Evolutionary conservation across 2,329 filamentous ascomycete species (phyloP), one percentile per base, ranked within the genome.

Genomic region (Curvularia spicifera): DNA sequence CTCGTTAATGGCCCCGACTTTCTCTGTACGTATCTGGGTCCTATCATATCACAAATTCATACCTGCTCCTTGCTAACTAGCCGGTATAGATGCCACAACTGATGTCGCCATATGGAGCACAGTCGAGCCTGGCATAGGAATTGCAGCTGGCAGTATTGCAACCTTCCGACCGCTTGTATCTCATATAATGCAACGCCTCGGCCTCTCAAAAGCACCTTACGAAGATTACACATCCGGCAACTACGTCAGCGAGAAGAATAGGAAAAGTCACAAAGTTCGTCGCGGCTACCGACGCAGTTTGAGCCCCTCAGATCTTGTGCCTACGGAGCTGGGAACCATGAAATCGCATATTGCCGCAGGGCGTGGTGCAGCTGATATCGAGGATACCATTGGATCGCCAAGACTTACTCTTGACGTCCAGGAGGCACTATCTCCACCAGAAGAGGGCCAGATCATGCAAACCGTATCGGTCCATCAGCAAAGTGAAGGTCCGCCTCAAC

Each of bases 81-180:
- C 3, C 12, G 3, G 8, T 26, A 3, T 22, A 57, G 55, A 74
- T 33, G 68, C 78, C 29, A 83, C 79, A 5, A 73, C 76, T 28
- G 75, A 80, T 51, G 70, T 81, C 44, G 78, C 78, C 5, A 76
- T 81, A 42, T 74, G 71, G 73, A 70, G 67, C 18, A 74, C 71
- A 2, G 66, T 75, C 4, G 73, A 75, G 35, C 71, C 70, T 2
- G 71, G 73, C 0, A 71, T 74, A 26, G 73, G 79, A 7, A 81
- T 82, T 29, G 76, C 75, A 10, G 82, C 82, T 10, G 80, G 78
- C 18, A 80, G 78, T 61, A 75, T 83, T 9, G 81, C 81, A 6
- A 83, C 81, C 0, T 75, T 83, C 2, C 79, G 81, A 1, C 82
- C 82, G 1, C 74, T 85, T 0, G 75, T 84, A 44, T 79, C 74